A percentile compares a stretch with the other conserved stretches of the same genome.
Conservation (phyloP, 2,329 filamentous ascomycete species). For the Myriosclerotinia curreyana region DNA sequence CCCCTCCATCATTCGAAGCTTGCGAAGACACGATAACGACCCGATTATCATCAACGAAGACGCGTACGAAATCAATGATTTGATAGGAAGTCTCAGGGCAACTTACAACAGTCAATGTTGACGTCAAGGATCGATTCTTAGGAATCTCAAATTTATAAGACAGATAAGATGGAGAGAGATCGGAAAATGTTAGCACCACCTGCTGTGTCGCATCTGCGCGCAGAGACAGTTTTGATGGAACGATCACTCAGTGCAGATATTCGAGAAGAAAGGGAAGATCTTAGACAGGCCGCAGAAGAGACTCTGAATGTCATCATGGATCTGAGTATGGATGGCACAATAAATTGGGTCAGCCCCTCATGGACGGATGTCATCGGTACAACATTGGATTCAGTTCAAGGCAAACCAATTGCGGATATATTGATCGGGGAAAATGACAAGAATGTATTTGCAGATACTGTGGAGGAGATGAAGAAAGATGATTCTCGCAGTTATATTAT, state of each 20-base stretch:
- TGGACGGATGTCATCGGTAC: constrained; percentile 94
- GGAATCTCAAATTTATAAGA: constrained; percentile 17
- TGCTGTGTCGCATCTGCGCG: constrained; percentile 36
- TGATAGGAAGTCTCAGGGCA: constrained; percentile 1
- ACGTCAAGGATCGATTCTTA: constrained; percentile 20
- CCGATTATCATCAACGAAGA: constrained; percentile 4
- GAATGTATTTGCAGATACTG: constrained; percentile 73
- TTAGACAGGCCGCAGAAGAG: constrained; percentile 93
- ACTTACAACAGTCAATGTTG: constrained; percentile 21
- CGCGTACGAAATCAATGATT: constrained; percentile 16
- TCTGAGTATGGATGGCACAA: constrained; percentile 81
- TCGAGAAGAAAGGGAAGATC: constrained; percentile 85
- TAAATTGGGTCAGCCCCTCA: constrained; percentile 95
- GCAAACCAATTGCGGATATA: constrained; percentile 74
- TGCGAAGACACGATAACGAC: constrained; percentile 16
- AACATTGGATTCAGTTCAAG: constrained; percentile 66
- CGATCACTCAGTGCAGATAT: constrained; percentile 82
- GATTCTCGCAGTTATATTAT: constrained; percentile 91
- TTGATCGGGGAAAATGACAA: constrained; percentile 71
- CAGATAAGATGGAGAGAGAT: constrained; percentile 27
- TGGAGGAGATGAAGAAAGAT: constrained; percentile 87
- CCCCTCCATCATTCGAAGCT: constrained; percentile 15
- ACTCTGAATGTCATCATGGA: constrained; percentile 96
- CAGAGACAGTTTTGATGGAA: constrained; percentile 49
- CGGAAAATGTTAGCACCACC: constrained; percentile 38